These are phyloP conservation scores for Microthyrium microscopicum DNA, from an alignment of 2,329 filamentous ascomycete genomes.

Conservation along the genomic window DNA sequence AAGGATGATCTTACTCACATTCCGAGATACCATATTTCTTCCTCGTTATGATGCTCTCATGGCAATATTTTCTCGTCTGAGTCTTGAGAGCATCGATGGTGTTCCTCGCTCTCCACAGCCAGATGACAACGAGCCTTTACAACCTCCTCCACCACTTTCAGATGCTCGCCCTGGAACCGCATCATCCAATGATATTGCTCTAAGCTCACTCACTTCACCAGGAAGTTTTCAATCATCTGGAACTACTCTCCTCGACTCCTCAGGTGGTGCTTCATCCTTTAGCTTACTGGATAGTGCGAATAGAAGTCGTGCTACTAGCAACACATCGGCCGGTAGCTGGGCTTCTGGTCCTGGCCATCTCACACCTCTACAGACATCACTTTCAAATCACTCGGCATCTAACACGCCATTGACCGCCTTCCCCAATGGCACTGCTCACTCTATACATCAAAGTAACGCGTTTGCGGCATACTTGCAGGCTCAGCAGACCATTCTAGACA, in stretches of 20 bases:
- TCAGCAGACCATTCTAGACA: slow-evolving; percentile 24
- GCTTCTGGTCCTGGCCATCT: slow-evolving; percentile 10
- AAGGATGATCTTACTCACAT: slow-evolving; percentile 73
- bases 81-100: slow-evolving; percentile 52
- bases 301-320: slow-evolving; percentile 69
- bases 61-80: slow-evolving; percentile 75
- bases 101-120: slow-evolving; percentile 17
- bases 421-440: too few relatives aligned
- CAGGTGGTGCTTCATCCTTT: slow-evolving; percentile 22
- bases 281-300: slow-evolving; percentile 30
- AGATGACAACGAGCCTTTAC: slow-evolving; percentile 8
- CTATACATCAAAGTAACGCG: slow-evolving; percentile 10
- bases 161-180: slow-evolving; percentile 17
- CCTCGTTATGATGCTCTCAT: slow-evolving; percentile 80
- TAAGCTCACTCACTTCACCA: slow-evolving; percentile 15
- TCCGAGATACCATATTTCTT: slow-evolving; percentile 76
- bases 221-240: slow-evolving; percentile 10
- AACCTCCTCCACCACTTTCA: slow-evolving; percentile 11
- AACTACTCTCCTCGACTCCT: slow-evolving; percentile 15
- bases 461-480: slow-evolving; percentile 13
- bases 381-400: too few relatives aligned
- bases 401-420: slow-evolving; percentile 10
- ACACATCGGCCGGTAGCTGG: slow-evolving; percentile 45
- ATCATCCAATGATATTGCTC: slow-evolving; percentile 5
- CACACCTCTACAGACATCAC: slow-evolving; percentile 17